phyloP scores from a whole-genome alignment of 768 basidiomycete genomes.

The Tubosaeta sp. region DNA sequence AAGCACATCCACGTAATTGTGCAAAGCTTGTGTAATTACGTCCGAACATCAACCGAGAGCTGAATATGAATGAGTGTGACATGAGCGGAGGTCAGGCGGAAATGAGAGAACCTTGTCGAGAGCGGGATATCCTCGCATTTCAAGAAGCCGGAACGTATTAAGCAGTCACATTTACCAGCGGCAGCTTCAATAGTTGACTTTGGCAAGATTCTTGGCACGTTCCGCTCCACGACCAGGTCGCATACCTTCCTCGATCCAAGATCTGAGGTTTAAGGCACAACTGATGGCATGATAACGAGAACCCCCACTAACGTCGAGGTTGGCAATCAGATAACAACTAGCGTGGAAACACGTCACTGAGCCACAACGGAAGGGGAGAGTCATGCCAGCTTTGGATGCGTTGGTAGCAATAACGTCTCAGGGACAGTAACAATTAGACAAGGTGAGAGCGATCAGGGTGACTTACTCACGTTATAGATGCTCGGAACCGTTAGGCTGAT shows the following conservation, averaged over 20 bases:
- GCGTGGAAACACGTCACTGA: constrained; percentile 23
- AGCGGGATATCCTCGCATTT: constrained; percentile 47
- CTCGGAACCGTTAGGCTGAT: constrained; percentile 40
- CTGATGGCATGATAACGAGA: constrained; percentile 39
- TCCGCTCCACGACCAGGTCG: constrained; percentile 43
- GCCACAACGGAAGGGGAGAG: constrained; percentile 42
- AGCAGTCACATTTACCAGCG: constrained; percentile 40
- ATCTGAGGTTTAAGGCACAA: constrained; percentile 49
- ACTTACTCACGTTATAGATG: constrained; percentile 30
- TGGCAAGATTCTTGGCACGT: constrained; percentile 40
- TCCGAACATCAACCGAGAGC: constrained; percentile 26
- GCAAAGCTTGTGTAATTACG: constrained; percentile 29
- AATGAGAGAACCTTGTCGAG: constrained; percentile 27
- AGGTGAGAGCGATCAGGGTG: constrained; percentile 10
- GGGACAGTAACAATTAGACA: constrained; percentile 10
- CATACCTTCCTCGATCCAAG: constrained; percentile 50
- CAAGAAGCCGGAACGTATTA: constrained; percentile 53
- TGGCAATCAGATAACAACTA: constrained; percentile 8
- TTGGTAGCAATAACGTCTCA: constrained; percentile 24
- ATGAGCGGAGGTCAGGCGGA: constrained; percentile 21
- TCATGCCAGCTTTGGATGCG: constrained; percentile 26
- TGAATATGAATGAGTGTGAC: constrained; percentile 2
- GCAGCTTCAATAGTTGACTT: constrained; percentile 33
- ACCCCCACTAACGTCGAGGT: constrained; percentile 41
- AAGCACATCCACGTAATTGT: constrained; percentile 35